A percentile compares a stretch with the other conserved stretches of the same genome.
Evolutionary conservation across 306 rosid species (phyloP).

Genomic region (Fagus sylvatica): DNA sequence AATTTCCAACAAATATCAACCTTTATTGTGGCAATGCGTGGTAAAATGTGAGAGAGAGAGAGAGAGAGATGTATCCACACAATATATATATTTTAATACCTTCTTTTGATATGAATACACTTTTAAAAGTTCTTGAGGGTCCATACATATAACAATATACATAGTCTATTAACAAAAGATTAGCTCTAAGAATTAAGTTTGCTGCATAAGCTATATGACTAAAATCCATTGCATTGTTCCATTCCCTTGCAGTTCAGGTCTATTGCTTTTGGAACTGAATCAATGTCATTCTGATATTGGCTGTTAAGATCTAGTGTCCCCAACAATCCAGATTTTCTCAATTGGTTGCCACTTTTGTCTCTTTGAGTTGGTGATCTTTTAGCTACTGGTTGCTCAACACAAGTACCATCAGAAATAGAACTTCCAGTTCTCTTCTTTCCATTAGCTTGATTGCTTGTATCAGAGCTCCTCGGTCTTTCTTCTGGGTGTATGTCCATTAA

Average conservation of each 20-base stretch:
- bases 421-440: constrained; percentile 64
- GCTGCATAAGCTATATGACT: constrained; percentile 24
- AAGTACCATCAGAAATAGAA: constrained; percentile 42
- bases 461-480: constrained; percentile 30
- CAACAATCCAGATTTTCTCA: constrained; percentile 36
- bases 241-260: constrained; percentile 59
- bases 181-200: constrained; percentile 30
- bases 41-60: background rate
- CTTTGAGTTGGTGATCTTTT: constrained; percentile 38
- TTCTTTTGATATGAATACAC: constrained; percentile 46
- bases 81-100: constrained; percentile 28
- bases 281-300: constrained; percentile 57
- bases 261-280: constrained; percentile 48
- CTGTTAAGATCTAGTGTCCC: constrained; percentile 66
- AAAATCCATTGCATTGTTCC: constrained; percentile 22
- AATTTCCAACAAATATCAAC: background rate
- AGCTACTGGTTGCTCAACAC: constrained; percentile 48
- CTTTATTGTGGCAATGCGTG: background rate
- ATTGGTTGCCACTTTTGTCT: constrained; percentile 31
- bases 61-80: constrained; percentile 26
- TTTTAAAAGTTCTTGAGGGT: constrained; percentile 33
- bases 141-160: constrained; percentile 46
- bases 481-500: constrained; percentile 39
- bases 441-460: constrained; percentile 21
- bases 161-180: constrained; percentile 39